Evolutionary conservation across 2,329 filamentous ascomycete genomes (phyloP).

Genomic region (Aspergillus sp.): DNA sequence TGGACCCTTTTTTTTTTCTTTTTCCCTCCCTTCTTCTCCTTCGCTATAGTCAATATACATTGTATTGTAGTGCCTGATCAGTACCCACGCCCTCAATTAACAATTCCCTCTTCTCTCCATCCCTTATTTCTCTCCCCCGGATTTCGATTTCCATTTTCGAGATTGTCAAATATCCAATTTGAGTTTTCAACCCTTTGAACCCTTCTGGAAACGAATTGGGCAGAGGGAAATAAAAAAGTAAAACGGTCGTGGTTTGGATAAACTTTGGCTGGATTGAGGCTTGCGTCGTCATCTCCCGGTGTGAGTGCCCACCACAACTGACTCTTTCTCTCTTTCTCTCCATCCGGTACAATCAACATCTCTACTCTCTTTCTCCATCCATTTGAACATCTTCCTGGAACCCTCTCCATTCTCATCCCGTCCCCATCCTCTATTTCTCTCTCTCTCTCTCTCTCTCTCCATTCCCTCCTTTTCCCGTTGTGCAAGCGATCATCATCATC

Average conservation of each 20-base stretch:
- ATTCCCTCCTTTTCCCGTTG: not conserved
- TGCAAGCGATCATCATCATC: not conserved
- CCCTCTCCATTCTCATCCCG: no score
- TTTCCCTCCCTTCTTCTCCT: no score
- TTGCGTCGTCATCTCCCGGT: not conserved
- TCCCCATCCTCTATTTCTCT: constrained; percentile 7
- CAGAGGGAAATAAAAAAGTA: not conserved
- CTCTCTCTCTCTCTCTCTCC: no score
- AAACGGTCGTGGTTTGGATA: not conserved
- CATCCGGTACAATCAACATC: constrained; percentile 1
- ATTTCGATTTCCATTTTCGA: not conserved
- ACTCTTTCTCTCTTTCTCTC: not conserved
- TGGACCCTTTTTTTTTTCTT: no score
- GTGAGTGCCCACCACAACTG: not conserved
- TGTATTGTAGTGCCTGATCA: no score
- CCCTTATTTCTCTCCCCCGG: not conserved
- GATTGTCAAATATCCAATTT: no score
- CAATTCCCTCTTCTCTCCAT: not conserved
- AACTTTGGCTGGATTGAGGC: not conserved
- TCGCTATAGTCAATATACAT: no score
- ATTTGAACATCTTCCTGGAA: no score
- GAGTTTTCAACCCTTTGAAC: not conserved
- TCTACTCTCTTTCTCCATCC: constrained; percentile 10
- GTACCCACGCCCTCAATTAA: not conserved
- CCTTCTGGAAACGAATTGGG: not conserved